Base-by-base conservation (phyloP, 2,329 filamentous ascomycete species). In the Pyricularia sp. region DNA sequence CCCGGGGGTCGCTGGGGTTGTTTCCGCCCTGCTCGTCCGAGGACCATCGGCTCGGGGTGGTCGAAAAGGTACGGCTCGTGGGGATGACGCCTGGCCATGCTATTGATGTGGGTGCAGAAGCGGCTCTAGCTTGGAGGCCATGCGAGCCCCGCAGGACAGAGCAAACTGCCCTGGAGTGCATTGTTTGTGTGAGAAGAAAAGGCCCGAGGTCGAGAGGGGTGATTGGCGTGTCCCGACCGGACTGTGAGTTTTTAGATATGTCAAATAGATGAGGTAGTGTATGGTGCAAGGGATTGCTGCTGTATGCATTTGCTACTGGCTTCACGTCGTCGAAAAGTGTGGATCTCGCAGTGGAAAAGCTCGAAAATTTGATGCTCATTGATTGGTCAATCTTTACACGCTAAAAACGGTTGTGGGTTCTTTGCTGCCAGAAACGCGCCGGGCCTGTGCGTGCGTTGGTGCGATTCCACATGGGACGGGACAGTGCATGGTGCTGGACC, bases 151-250 rank as follows among this genome's bases (percentile, higher is more conserved):
- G 70, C 66, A 72, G 65, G 20, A 69, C 65, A 61, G 70, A 70
- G 55, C 72, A 66, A n/a, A 74, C 20, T 11, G 67, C 70, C 65
- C 70, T 71, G 26, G 68, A 70, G 50, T 72, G 70, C 73, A 74
- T 74, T 28, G 50, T 63, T 26, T 28, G 23, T 31, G 33, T 26
- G 3, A 14, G 20, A 26, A 65, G 4, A 65, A 20, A 31, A 30
- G 1, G 25, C 10, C n/a, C 25, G 11, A 28, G 64, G n/a, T 33
- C 30, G 64, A 28, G 42, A 50, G 42, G 20, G 42, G 42, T 50
- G 17, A 50, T 50, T 50, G 42, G 42, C 42, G 42, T 50, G 42
- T n/a, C 42, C 42, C 17, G 42, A 50, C 42, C 17, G 42, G 42
- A 50, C 64, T 65, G 64, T 28, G 12, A 28, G 3, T 23, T 65